Conservation (phyloP, 1,284 basidiomycete species). For the Ceratobasidium sp. region DNA sequence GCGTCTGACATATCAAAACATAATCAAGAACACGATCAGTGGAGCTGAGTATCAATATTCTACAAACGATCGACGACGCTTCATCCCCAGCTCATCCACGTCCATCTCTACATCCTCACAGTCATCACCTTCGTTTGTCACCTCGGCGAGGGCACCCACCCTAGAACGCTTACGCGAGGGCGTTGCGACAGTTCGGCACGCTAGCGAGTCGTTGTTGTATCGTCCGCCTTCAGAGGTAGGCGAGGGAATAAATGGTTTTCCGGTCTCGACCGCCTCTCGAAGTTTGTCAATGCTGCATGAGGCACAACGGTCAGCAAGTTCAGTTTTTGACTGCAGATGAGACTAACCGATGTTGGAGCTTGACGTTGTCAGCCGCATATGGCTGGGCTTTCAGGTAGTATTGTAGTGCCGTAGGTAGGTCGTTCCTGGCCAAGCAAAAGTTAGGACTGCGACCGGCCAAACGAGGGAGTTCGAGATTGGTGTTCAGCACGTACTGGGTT, state of each 20-base stretch:
- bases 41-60: slow-evolving; percentile 8
- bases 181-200: slow-evolving; percentile 13
- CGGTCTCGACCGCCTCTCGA: slow-evolving; percentile 35
- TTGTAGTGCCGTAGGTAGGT: slow-evolving; percentile 72
- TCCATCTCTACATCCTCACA: slow-evolving; percentile 34
- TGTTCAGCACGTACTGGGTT: slow-evolving; percentile 65
- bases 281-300: slow-evolving; percentile 27
- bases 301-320: not conserved
- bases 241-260: slow-evolving; percentile 15
- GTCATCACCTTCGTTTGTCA: slow-evolving; percentile 23
- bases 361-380: slow-evolving; percentile 77
- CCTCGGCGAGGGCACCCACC: slow-evolving; percentile 26
- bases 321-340: slow-evolving; percentile 47
- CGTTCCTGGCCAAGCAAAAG: slow-evolving; percentile 59
- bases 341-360: slow-evolving; percentile 82
- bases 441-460: not conserved
- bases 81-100: slow-evolving; percentile 36
- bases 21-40: not conserved
- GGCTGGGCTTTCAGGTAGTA: slow-evolving; percentile 75
- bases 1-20: slow-evolving; percentile 3
- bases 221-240: slow-evolving; percentile 19
- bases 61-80: slow-evolving; percentile 20
- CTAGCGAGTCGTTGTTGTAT: slow-evolving; percentile 30
- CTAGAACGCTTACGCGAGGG: slow-evolving; percentile 24
- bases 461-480: not conserved